These are phyloP conservation scores for Phytopythium ostracodes DNA, from an alignment of 352 stramenopile species.

Conservation along the genomic window DNA sequence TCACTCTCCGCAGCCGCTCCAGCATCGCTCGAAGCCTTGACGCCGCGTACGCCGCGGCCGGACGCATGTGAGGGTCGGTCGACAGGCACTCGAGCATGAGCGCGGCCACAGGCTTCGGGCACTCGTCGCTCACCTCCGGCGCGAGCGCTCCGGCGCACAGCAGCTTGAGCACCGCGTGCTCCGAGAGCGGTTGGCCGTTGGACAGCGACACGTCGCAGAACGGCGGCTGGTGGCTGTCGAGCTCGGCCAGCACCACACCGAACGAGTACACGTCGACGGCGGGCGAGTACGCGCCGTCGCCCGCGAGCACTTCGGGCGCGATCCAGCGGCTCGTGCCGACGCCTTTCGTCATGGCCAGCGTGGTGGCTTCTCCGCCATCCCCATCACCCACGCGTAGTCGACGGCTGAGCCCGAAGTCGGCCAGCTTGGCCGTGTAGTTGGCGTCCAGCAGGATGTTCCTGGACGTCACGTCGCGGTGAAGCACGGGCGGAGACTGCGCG, in stretches of 20 bases:
- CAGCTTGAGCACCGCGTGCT: conserved; percentile 47
- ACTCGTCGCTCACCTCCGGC: conserved; percentile 42
- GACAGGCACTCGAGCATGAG: conserved; percentile 56
- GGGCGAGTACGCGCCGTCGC: conserved; percentile 33
- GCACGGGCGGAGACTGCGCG: conserved; percentile 40
- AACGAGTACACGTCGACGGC: conserved; percentile 73
- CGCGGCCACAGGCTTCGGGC: conserved; percentile 33
- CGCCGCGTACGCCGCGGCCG: conserved; percentile 32
- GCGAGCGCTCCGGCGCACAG: conserved; percentile 45
- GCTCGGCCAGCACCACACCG: conserved; percentile 60
- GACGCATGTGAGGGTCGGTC: conserved; percentile 38
- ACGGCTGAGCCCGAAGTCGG: conserved; percentile 63
- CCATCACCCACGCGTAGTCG: conserved; percentile 25
- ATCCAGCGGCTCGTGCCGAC: conserved; percentile 49
- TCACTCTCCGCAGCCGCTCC: conserved; percentile 44
- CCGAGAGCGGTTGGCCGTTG: conserved; percentile 43
- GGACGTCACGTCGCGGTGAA: conserved; percentile 74
- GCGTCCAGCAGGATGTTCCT: conserved; percentile 60
- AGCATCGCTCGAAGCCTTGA: conserved; percentile 38
- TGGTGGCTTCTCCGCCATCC: conserved; percentile 10
- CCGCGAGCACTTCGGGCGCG: conserved; percentile 56
- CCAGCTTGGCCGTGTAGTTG: conserved; percentile 56
- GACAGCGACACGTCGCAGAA: conserved; percentile 60
- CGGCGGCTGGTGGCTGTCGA: conserved; percentile 65
- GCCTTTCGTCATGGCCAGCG: conserved; percentile 20